These are phyloP conservation scores for Fusarium cyanostomum DNA, from an alignment of 2,329 filamentous ascomycete species.

Conservation along the genomic window DNA sequence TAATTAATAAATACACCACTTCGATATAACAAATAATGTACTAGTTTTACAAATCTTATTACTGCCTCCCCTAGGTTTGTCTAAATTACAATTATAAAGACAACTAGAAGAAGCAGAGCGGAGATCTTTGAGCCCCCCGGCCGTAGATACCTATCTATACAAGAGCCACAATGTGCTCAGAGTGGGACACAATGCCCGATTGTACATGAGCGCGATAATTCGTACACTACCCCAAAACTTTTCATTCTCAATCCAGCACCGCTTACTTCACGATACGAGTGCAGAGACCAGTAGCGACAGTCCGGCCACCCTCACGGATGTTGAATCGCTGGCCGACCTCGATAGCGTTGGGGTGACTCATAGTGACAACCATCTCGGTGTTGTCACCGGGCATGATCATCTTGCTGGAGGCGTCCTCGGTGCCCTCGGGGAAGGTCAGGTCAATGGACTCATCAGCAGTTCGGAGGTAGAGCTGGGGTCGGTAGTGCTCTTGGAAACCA, in stretches of 20 bases:
- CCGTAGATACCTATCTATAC: slow-evolving; percentile 50
- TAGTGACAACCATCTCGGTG: slow-evolving; percentile 92
- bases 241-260: slow-evolving; percentile 16
- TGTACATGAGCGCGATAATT: slow-evolving; percentile 44
- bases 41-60: slow-evolving; percentile 45
- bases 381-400: slow-evolving; percentile 99
- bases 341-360: slow-evolving; percentile 85
- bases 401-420: slow-evolving; percentile 75
- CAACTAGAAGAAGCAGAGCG: slow-evolving; percentile 54
- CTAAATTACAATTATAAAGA: slow-evolving; percentile 51
- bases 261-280: slow-evolving; percentile 74
- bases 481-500: slow-evolving; percentile 95
- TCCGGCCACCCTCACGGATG: slow-evolving; percentile 94
- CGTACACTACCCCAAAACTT: slow-evolving; percentile 37
- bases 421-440: slow-evolving; percentile 87
- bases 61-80: slow-evolving; percentile 43
- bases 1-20: not conserved
- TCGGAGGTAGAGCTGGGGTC: slow-evolving; percentile 94
- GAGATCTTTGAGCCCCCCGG: slow-evolving; percentile 50
- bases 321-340: slow-evolving; percentile 97
- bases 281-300: slow-evolving; percentile 83
- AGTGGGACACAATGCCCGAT: slow-evolving; percentile 40
- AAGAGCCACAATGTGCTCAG: slow-evolving; percentile 47
- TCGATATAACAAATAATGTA: not conserved
- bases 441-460: slow-evolving; percentile 85